Base-by-base conservation (phyloP, 345 rosid species). In the Gossypioides kirkii region DNA sequence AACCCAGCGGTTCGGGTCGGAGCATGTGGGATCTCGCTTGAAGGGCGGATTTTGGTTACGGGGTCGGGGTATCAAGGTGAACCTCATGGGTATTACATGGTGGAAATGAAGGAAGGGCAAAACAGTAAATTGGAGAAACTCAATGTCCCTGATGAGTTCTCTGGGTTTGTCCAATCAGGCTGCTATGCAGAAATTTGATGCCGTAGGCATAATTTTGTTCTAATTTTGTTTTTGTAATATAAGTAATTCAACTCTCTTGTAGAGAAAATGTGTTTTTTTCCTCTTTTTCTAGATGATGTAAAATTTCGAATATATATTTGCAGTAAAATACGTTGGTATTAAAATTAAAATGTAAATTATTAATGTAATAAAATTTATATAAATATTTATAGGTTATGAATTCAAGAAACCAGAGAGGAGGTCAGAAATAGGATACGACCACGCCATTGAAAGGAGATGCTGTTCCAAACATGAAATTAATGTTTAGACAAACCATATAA, bases 1-100 rank as follows among this genome's bases (percentile, higher is more conserved):
- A 77, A 78, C 22, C 23, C 84, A 10, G 70, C 55, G 0, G 73
- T 82, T 11, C 75, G 72, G 55, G 80, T 84, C 12, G 89, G 86
- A 54, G 38, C 80, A 0, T 74, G 89, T 23, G 87, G 85, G 49
- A 79, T 87, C 4, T 61, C 3, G 46, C 6, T 82, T 69, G 85
- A 71, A 0, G 78, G 74, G 54, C 71, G 76, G 74, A 75, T 77
- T 6, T n/a, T 90, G 14, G 70, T 85, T 4, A 75, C 84, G 22
- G 96, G 90, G 59, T 84, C 91, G 54, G 86, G 49, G 74, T 84
- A 78, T 67, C 83, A 84, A 76, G 88, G 88, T 4, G 85, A 77
- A 13, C 75, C 84, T 0, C 82, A 84, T 43, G 88, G 82, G 75
- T 83, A 88, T 32, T 84, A 72, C 50, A 12, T 66, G 41, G 70